These are phyloP conservation scores for Gnomoniopsis smithogilvyi DNA, from an alignment of 2,329 filamentous ascomycete species.

Conservation along the genomic window DNA sequence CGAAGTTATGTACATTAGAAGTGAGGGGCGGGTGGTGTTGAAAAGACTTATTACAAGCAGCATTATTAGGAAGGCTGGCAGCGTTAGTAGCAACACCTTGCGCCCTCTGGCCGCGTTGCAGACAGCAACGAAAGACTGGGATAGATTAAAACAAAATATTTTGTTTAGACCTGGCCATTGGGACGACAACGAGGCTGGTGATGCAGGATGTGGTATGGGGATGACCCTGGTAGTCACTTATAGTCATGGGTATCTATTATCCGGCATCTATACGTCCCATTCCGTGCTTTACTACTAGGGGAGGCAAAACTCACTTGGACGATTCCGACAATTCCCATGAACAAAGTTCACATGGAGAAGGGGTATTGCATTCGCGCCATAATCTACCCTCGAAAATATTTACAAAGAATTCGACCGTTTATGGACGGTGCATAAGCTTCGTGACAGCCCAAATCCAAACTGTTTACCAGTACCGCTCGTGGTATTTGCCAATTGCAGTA, in stretches of 20 bases:
- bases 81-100: not conserved
- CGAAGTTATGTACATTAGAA: not conserved
- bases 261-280: no score
- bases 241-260: not conserved
- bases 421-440: not conserved
- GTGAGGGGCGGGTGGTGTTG: not conserved
- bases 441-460: no score
- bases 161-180: not conserved
- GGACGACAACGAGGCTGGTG: not conserved
- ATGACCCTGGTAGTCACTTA: not conserved
- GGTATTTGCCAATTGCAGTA: not conserved
- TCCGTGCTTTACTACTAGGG: no score
- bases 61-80: not conserved
- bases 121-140: not conserved
- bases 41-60: not conserved
- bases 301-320: no score
- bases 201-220: not conserved
- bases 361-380: not conserved
- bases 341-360: no score
- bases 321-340: no score
- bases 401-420: not conserved
- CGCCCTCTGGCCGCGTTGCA: not conserved
- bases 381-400: not conserved
- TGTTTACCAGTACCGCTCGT: no score
- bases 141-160: not conserved